A percentile compares a stretch with the other conserved stretches of the same genome.
Evolutionary conservation across 805 yeast genomes (phyloP).

Genomic region (Zygosaccharomyces bisporus): DNA sequence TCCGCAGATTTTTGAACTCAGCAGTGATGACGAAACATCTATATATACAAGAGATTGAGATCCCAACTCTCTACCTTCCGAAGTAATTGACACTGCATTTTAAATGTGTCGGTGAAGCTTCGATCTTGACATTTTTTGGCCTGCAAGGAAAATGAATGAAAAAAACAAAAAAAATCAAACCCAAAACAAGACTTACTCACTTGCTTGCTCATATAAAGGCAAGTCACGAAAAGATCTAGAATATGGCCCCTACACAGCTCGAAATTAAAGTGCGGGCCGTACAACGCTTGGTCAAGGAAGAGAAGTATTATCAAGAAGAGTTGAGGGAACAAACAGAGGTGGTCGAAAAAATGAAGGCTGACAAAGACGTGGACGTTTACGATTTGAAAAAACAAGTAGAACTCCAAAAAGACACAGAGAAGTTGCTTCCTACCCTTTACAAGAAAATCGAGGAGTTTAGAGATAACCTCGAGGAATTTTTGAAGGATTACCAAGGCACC

Average conservation of each 20-base stretch:
- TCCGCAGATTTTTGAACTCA: slow-evolving; percentile 6
- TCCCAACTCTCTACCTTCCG: background rate
- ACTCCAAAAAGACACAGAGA: slow-evolving; percentile 51
- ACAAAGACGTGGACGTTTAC: slow-evolving; percentile 52
- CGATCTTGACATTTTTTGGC: background rate
- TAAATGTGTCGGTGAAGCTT: background rate
- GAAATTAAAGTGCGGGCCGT: slow-evolving; percentile 72
- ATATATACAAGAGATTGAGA: background rate
- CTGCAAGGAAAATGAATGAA: background rate
- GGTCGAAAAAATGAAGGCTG: slow-evolving; percentile 46
- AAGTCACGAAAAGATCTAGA: background rate
- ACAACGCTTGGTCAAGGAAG: slow-evolving; percentile 65
- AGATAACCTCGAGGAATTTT: slow-evolving; percentile 39
- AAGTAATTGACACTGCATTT: background rate
- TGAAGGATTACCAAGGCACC: slow-evolving; percentile 37
- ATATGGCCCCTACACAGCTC: slow-evolving; percentile 65
- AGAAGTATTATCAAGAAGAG: slow-evolving; percentile 56
- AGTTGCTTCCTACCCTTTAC: slow-evolving; percentile 48
- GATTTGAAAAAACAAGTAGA: slow-evolving; percentile 56
- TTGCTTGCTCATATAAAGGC: no score
- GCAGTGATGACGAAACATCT: slow-evolving; percentile 12
- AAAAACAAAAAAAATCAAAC: background rate
- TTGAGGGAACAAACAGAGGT: slow-evolving; percentile 48
- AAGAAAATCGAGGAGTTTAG: slow-evolving; percentile 41
- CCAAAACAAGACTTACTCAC: no score